Conservation (phyloP, 345 rosid species). For the Populus tremula region DNA sequence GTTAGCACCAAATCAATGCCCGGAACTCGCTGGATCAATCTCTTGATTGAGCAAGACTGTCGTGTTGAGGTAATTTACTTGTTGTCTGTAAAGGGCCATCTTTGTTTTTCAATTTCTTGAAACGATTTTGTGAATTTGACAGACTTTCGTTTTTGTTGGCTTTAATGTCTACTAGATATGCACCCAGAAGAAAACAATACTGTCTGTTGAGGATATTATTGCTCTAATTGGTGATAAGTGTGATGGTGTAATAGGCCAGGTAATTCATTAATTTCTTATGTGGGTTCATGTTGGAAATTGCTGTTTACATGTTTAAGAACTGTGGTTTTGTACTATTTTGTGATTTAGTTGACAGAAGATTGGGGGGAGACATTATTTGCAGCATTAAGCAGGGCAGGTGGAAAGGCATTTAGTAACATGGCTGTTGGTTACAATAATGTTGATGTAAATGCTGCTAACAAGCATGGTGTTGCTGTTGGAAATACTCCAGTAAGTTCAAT, state of each 20-base stretch:
- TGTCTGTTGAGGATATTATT: conserved; percentile 88
- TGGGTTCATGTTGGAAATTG: background rate
- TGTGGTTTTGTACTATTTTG: conserved; percentile 7
- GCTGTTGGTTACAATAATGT: conserved; percentile 99
- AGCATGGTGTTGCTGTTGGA: conserved; percentile 91
- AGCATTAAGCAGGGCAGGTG: conserved; percentile 87
- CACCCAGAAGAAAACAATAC: conserved; percentile 83
- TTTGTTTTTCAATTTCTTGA: background rate
- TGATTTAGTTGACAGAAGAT: conserved; percentile 76
- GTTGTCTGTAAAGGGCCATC: background rate
- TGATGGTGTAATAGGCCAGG: conserved; percentile 97
- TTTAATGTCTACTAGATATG: conserved; percentile 51
- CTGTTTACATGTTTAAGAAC: background rate
- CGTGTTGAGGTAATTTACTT: conserved; percentile 69
- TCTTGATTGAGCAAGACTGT: conserved; percentile 81
- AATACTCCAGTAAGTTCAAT: conserved; percentile 76
- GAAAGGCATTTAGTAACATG: conserved; percentile 95
- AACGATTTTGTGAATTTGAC: background rate
- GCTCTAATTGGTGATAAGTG: conserved; percentile 84
- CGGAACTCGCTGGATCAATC: conserved; percentile 97
- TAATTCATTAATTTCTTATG: conserved; percentile 11
- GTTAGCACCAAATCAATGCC: conserved; percentile 97
- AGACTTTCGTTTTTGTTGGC: background rate
- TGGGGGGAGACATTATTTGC: conserved; percentile 94
- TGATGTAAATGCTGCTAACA: conserved; percentile 88